phyloP scores from a whole-genome alignment of 2,329 filamentous ascomycete species.

The Annulohypoxylon truncatum region DNA sequence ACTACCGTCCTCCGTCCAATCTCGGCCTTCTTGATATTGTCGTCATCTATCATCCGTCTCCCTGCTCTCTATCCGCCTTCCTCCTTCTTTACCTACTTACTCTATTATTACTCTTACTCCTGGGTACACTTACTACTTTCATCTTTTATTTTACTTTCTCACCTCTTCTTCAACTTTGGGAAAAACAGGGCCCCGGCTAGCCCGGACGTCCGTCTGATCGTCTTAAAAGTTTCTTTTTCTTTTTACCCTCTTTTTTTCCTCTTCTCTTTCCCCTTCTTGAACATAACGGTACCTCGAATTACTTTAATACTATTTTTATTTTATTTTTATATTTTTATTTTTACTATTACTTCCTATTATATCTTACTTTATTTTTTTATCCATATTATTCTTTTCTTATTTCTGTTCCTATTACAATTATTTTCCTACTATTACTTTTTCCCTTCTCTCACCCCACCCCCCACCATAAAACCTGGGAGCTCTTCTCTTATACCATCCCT shows the following conservation, averaged over 20 bases:
- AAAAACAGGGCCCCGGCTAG: slow-evolving; percentile 34
- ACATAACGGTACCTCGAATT: background rate
- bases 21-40: slow-evolving; percentile 1
- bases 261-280: slow-evolving; percentile 7
- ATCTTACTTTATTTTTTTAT: slow-evolving; percentile 10
- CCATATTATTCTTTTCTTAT: slow-evolving; percentile 8
- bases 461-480: slow-evolving; percentile 30
- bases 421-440: slow-evolving; percentile 9
- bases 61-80: background rate
- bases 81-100: slow-evolving; percentile 19
- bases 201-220: slow-evolving; percentile 44
- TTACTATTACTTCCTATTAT: slow-evolving; percentile 13
- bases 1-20: background rate
- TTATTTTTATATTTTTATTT: slow-evolving; percentile 19
- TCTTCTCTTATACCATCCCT: slow-evolving; percentile 18
- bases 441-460: slow-evolving; percentile 14
- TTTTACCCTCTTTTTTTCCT: slow-evolving; percentile 2
- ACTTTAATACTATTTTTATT: slow-evolving; percentile 3
- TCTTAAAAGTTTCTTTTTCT: slow-evolving; percentile 16
- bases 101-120: slow-evolving; percentile 24
- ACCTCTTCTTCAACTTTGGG: slow-evolving; percentile 10
- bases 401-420: slow-evolving; percentile 22
- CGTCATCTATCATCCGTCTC: slow-evolving; percentile 13
- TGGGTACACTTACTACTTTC: slow-evolving; percentile 28
- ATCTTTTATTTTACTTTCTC: slow-evolving; percentile 17